Base-by-base conservation (phyloP, 2,329 filamentous ascomycete species). In the Xylogone sp. region DNA sequence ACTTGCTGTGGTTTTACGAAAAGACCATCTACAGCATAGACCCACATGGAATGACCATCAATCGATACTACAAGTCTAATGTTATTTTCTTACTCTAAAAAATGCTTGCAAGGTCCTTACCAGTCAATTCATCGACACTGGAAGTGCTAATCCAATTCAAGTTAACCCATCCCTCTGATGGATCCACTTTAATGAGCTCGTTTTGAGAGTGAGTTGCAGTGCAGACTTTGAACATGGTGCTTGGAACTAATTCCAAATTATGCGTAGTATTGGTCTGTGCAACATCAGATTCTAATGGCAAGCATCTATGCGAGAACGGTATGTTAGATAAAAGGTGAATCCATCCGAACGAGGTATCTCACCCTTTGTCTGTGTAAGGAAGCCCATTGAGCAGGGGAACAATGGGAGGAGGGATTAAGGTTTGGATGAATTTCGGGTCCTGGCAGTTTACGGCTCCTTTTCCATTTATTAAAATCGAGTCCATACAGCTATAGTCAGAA, bases 1-100 rank as follows among this genome's bases (percentile, higher is more conserved):
- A 68, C 69, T 12, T 59, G 50, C 21, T 66, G 66, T 0, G 73
- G 73, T 42, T 70, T 62, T 13, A 75, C 65, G 50, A 69, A 75
- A 21, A 65, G 62, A 1, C 73, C 73, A 50, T 75, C 73, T 19
- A 70, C 63, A 12, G 69, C 71, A 47, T 74, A 75, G 7, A 76
- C 59, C 50, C 65, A 71, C 64, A 76, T 65, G 2, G 67, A 64
- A 52, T 75, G 72, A 44, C 70, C 66, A 53, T 75, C 73, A 24
- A 76, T 71, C 3, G 68, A 69, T 21, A 73, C 65, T 21, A 64
- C 62, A 22, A 56, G 31, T 43, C 13, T 16, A 39, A 39, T 53
- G 54, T 49, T 55, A 39, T 42, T 59, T 27, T 47, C 39, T 47
- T 3, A 21, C 46, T 3, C 48, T 27, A 1, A 54, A 46, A 5